phyloP scores from a whole-genome alignment of 225 moss, liverwort and hornwort genomes.

The Sphagnum tenellum region DNA sequence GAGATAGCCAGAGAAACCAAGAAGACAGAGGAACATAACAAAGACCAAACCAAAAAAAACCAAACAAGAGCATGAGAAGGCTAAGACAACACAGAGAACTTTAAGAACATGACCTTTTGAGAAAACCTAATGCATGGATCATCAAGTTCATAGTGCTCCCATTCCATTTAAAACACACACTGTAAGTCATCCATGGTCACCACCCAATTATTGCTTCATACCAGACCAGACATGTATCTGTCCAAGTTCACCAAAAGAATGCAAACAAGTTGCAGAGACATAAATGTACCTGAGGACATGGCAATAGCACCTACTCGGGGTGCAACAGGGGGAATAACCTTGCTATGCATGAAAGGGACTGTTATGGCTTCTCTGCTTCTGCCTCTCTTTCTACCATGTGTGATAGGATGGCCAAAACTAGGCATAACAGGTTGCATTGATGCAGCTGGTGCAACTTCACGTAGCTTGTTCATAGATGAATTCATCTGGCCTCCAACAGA shows the following conservation, averaged over 20 bases:
- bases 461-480: slow-evolving; percentile 6
- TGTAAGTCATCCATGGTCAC: background rate
- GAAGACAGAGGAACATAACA: too few relatives aligned
- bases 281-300: slow-evolving; percentile 11
- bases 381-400: slow-evolving; percentile 13
- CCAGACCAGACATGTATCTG: too few relatives aligned
- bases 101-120: background rate
- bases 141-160: background rate
- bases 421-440: slow-evolving; percentile 6
- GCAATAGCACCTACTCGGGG: slow-evolving; percentile 14
- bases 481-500: background rate
- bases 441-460: slow-evolving; percentile 13
- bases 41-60: background rate
- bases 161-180: background rate
- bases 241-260: background rate
- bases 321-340: slow-evolving; percentile 12
- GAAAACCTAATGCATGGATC: background rate
- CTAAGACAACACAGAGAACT: background rate
- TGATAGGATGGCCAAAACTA: slow-evolving; percentile 10
- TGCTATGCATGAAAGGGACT: slow-evolving; percentile 4
- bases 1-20: too few relatives aligned
- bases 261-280: background rate
- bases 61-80: background rate
- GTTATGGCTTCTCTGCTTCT: slow-evolving; percentile 11
- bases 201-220: slow-evolving; percentile 1